Base-by-base conservation (phyloP, 1,284 basidiomycete genomes). In the Cutaneotrichosporon sp. region DNA sequence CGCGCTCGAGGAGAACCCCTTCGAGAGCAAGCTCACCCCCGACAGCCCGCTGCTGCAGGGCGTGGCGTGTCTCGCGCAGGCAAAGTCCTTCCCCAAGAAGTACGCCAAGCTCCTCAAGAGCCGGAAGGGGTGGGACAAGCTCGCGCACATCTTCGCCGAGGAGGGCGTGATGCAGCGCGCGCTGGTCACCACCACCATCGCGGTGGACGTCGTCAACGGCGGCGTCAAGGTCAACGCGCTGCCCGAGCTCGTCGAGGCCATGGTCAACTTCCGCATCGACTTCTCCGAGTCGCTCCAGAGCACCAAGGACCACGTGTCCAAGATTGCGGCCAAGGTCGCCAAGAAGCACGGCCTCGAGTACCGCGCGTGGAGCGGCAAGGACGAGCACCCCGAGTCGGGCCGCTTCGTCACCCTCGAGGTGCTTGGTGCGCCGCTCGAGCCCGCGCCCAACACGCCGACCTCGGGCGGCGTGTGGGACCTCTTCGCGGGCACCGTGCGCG, bases 11-110 rank as follows among this genome's bases (percentile, higher is more conserved):
- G 69, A 69, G 4, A 69, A 80, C 56, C 80, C 81, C 0, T 78
- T 78, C 72, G 65, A 69, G 3, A 65, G 69, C 34, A 69, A 70
- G 54, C 72, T 83, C 42, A 70, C 72, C 0, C 58, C 75, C 3
- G 67, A 70, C 9, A 80, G 76, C 8, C 82, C 83, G 0, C 71
- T 79, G 24, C 69, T 83, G 10, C 75, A 75, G 3, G 72, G 71
- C 24, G 70, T 84, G 2, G 69, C 76, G 55, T 84, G 83, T 65
- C 77, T 79, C 0, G 70, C 79, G 14, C 74, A 81, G 13, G 70
- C 80, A 33, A 64, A 72, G 1, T 57, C 72, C 0, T 73, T 83
- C 55, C 73, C 76, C 1, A 60, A 62, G 8, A 34, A 65, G n/a
- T 73, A 79, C 56, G 67, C 69, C 50, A 68, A 66, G 52, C 59